Base-by-base conservation (phyloP, 2,329 filamentous ascomycete genomes). In the Zalaria sp. region DNA sequence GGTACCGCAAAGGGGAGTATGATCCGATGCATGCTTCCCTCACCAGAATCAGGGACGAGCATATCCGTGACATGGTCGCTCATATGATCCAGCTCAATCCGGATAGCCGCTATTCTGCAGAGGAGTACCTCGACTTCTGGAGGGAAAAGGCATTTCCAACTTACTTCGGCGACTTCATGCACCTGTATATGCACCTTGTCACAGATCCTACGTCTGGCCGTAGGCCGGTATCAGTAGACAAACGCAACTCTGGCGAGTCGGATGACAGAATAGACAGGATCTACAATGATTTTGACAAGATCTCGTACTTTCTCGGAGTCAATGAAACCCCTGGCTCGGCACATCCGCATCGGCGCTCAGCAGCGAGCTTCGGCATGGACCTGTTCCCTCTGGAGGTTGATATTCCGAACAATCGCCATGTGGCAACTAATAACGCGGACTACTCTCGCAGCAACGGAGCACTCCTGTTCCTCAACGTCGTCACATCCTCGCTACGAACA, bases 1-100 rank as follows among this genome's bases (percentile, higher is more conserved):
- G 88, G 57, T 98, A 95, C 57, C 81, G 87, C 34, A 81, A 84
- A 47, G 83, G 86, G 50, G 88, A 98, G 56, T 96, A 94, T 57
- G 86, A 94, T 53, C 89, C 89, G 0, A 77, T 79, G 40, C 79
- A 83, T 37, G 78, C 82, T 4, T 81, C 91, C 51, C 65, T 98
- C 35, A 81, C 76, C 58, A 84, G 87, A 52, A 93, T 98, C 45
- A 80, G 88, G 31, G 88, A 98, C 57, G 76, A 77, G 44, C 83
- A 93, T 45, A 75, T 98, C 43, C 77, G 87, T 37, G 83, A 93
- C 38, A 78, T 98, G 71, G 83, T 98, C 49, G 73, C 81, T 18
- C 88, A 93, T 60, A 98, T 98, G 91, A 93, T 98, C 47, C 84
- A 93, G 57, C 69, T 95, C 5, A 84, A 96, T 50, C 89, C 93